A percentile compares a stretch with the other conserved stretches of the same genome.
Evolutionary conservation across 805 yeast genomes (phyloP).

Genomic region (Yarrowia deformans): DNA sequence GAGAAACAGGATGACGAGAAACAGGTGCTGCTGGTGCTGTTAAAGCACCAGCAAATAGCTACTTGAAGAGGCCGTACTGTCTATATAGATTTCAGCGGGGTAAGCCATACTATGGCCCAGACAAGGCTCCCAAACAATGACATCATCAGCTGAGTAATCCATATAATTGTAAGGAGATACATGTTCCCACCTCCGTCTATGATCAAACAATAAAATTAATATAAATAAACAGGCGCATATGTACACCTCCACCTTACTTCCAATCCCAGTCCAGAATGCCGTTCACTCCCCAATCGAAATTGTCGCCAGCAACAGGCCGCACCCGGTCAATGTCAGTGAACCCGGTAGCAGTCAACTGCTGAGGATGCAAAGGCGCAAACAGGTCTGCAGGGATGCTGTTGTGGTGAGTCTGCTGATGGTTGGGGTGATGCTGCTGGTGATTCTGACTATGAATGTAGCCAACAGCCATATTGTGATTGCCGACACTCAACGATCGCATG

Average conservation of each 20-base stretch:
- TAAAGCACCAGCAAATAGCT: not conserved
- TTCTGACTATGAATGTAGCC: not conserved
- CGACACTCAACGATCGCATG: conserved; percentile 29
- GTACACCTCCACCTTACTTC: conserved; percentile 3
- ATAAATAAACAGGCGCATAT: conserved; percentile 21
- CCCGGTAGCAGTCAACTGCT: conserved; percentile 31
- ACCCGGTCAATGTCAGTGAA: conserved; percentile 35
- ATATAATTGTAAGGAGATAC: not conserved
- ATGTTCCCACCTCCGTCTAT: not conserved
- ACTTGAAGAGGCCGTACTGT: too few species aligned
- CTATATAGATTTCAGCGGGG: too few species aligned
- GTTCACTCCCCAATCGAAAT: conserved; percentile 33
- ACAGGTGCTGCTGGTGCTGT: too few species aligned
- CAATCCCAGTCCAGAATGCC: conserved; percentile 38
- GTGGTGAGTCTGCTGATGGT: not conserved
- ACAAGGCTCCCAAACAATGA: too few species aligned
- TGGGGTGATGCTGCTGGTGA: not conserved
- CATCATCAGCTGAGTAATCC: not conserved
- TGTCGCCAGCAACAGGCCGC: not conserved
- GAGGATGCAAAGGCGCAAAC: conserved; percentile 36
- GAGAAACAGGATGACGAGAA: too few species aligned
- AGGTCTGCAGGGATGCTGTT: conserved; percentile 6
- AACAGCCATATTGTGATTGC: conserved; percentile 9
- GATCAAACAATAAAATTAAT: conserved; percentile 13
- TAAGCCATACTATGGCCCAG: too few species aligned